Evolutionary conservation across 805 yeast species (phyloP).

Genomic region (Metschnikowia lachancei): DNA sequence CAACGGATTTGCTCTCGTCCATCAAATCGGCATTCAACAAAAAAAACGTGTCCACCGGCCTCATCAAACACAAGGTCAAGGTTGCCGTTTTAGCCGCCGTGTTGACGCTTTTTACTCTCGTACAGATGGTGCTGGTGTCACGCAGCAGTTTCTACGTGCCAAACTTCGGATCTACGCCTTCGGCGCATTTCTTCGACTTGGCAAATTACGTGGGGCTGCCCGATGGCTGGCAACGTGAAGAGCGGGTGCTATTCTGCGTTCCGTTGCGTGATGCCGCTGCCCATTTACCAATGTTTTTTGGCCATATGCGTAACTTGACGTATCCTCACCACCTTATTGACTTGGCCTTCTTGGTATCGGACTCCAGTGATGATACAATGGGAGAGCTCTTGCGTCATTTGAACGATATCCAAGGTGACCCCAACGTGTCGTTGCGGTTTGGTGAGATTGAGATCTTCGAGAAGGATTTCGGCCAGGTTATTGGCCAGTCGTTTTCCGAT

Average conservation of each 20-base stretch:
- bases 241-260: slow-evolving; percentile 79
- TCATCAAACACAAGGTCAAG: slow-evolving; percentile 17
- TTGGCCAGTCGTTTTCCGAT: slow-evolving; percentile 90
- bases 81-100: slow-evolving; percentile 9
- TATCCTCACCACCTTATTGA: slow-evolving; percentile 88
- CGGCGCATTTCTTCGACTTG: slow-evolving; percentile 72
- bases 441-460: slow-evolving; percentile 86
- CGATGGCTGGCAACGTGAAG: slow-evolving; percentile 77
- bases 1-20: slow-evolving; percentile 7
- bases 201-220: slow-evolving; percentile 59
- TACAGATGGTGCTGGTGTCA: slow-evolving; percentile 18
- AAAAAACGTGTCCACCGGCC: slow-evolving; percentile 5
- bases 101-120: slow-evolving; percentile 11
- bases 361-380: slow-evolving; percentile 86
- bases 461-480: slow-evolving; percentile 89
- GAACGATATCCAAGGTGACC: slow-evolving; percentile 60
- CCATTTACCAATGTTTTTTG: slow-evolving; percentile 86
- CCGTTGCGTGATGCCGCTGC: slow-evolving; percentile 91
- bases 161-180: slow-evolving; percentile 26
- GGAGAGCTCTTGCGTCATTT: slow-evolving; percentile 58
- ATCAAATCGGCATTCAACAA: slow-evolving; percentile 3
- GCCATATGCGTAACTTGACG: slow-evolving; percentile 72
- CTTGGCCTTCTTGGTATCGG: slow-evolving; percentile 80
- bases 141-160: slow-evolving; percentile 30
- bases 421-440: slow-evolving; percentile 60